Evolutionary conservation across 148 eudicot genomes (phyloP).

Genomic region (Rhododendron williamsianum): DNA sequence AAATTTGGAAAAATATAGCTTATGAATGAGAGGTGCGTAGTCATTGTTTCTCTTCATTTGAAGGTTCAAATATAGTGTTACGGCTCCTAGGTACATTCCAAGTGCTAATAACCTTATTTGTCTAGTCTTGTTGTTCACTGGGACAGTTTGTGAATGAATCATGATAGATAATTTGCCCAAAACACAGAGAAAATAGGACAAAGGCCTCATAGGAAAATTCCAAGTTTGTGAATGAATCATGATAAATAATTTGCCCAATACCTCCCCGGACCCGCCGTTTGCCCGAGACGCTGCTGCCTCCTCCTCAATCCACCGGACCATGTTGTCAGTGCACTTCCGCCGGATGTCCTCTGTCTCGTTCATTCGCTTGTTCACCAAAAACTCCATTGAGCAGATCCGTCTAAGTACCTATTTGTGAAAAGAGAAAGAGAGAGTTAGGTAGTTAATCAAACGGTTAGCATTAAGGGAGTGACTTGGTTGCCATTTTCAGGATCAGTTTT

Average conservation of each 20-base stretch:
- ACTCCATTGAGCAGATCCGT: conserved; percentile 20
- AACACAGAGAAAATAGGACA: no score
- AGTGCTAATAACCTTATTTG: no score
- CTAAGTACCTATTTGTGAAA: neutral
- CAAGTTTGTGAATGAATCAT: no score
- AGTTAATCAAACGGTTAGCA: neutral
- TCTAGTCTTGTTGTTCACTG: no score
- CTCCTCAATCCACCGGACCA: conserved; percentile 26
- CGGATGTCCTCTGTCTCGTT: conserved; percentile 16
- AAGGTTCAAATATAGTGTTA: no score
- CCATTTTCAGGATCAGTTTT: no score
- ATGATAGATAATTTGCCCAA: no score
- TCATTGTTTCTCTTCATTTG: no score
- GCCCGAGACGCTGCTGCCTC: neutral
- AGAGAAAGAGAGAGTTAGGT: neutral
- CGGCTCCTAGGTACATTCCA: neutral
- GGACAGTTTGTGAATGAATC: no score
- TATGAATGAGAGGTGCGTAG: neutral
- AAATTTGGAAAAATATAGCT: neutral
- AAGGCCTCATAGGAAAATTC: no score
- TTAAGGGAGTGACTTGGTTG: neutral
- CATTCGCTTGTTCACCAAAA: conserved; percentile 15
- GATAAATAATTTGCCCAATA: no score
- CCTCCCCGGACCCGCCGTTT: conserved; percentile 9
- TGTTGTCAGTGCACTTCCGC: conserved; percentile 13